Evolutionary conservation across 2,329 filamentous ascomycete genomes (phyloP).

Genomic region (Colletotrichum lindemuthianum): DNA sequence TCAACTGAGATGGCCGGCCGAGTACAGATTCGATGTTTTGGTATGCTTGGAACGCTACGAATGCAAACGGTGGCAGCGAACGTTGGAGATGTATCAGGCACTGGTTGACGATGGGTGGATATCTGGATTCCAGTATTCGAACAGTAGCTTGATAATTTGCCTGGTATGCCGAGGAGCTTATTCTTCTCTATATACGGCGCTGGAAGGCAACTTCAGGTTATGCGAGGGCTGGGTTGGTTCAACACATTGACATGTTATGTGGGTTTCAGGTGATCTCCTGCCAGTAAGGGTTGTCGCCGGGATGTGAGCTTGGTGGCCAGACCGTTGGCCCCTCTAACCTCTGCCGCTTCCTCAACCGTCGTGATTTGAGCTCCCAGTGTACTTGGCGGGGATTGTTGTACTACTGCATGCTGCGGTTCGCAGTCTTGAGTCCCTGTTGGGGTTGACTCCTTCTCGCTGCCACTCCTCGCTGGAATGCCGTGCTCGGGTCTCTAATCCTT

Average conservation of each 20-base stretch:
- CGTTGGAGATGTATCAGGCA: too few relatives aligned
- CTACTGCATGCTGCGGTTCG: constrained; percentile 71
- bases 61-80: too few relatives aligned
- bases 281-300: constrained; percentile 63
- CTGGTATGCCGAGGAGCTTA: constrained; percentile 72
- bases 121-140: constrained; percentile 57
- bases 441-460: constrained; percentile 65
- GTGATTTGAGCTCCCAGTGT: constrained; percentile 76
- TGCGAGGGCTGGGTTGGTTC: constrained; percentile 69
- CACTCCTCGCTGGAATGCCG: constrained; percentile 64
- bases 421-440: constrained; percentile 49
- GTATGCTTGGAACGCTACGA: too few relatives aligned
- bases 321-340: constrained; percentile 74
- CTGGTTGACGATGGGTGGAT: constrained; percentile 47
- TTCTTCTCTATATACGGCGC: constrained; percentile 72
- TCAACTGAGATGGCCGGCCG: too few relatives aligned
- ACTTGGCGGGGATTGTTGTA: constrained; percentile 84
- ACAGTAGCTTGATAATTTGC: constrained; percentile 62
- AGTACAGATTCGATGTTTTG: too few relatives aligned
- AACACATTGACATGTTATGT: constrained; percentile 73
- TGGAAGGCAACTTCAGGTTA: constrained; percentile 80
- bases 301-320: constrained; percentile 61
- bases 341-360: constrained; percentile 83
- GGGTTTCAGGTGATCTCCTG: constrained; percentile 86
- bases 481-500: constrained; percentile 41